Evolutionary conservation across 805 yeast species (phyloP).

Genomic region (Huiozyma sinensis): DNA sequence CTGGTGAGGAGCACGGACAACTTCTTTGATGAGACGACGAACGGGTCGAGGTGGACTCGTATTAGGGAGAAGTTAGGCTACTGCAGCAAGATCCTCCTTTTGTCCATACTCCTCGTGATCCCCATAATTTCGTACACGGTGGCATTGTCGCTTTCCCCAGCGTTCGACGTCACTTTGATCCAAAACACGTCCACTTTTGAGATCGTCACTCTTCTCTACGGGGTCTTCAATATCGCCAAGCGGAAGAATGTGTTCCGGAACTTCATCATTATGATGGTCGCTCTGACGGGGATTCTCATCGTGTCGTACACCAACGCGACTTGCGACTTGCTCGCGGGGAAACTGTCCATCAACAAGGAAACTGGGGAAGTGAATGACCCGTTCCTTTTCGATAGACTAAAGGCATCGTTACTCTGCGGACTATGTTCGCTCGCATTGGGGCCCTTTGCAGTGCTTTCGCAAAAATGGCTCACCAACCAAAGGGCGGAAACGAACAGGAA

Average conservation of each 20-base stretch:
- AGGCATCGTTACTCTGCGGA: conserved; percentile 26
- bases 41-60: background rate
- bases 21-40: background rate
- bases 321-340: conserved; percentile 25
- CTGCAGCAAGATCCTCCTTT: conserved; percentile 9
- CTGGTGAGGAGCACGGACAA: background rate
- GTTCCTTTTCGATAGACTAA: conserved; percentile 27
- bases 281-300: conserved; percentile 20
- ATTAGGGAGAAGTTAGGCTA: background rate
- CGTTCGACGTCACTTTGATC: conserved; percentile 24
- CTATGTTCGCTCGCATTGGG: conserved; percentile 24
- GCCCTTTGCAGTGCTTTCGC: conserved; percentile 24
- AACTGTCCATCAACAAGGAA: conserved; percentile 22
- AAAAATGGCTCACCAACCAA: conserved; percentile 18
- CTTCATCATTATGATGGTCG: conserved; percentile 21
- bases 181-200: conserved; percentile 26
- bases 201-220: conserved; percentile 24
- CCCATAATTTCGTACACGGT: conserved; percentile 15
- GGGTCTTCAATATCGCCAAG: conserved; percentile 21
- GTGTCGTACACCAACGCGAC: conserved; percentile 27
- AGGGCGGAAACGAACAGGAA: conserved; percentile 1
- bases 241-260: conserved; percentile 19
- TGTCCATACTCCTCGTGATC: conserved; percentile 14
- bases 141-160: conserved; percentile 22
- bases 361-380: conserved; percentile 29